Base-by-base conservation (phyloP, 2,329 filamentous ascomycete species). In the Botrytis fabae region DNA sequence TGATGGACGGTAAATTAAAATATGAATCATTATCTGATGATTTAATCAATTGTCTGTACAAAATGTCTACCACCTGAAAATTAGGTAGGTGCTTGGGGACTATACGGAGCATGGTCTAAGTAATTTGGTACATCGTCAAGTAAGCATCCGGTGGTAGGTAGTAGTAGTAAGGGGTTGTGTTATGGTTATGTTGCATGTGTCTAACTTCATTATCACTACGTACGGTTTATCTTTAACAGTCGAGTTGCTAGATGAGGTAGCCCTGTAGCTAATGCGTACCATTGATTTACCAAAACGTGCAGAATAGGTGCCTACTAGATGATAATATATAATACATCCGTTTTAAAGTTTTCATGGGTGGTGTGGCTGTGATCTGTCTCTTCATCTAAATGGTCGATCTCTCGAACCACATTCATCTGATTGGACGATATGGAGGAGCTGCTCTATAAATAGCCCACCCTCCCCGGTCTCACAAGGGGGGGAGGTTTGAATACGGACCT, bases 311-410 rank as follows among this genome's bases (percentile, higher is more conserved):
- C 54, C 54, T 59, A 14, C 48, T 59, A 32, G 54, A n/a, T 32
- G 28, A 32, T 57, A 18, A n/a, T 28, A 59, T 35, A 59, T 25
- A 38, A 61, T 38, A 40, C 32, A 61, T 61, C 59, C 32, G n/a
- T 18, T 42, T 62, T 32, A 62, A 42, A 42, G 38, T 69, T 60
- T 69, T 20, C 40, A 51, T 70, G 57, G 57, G 22, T 63, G 16
- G 28, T 70, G 59, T 51, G 59, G 59, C 69, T 70, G 42, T 54
- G 69, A 42, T 57, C 32, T 61, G 54, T 60, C 48, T 16, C 48
- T 51, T 51, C 25, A 51, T 51, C 62, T 64, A 64, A 64, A 64
- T 48, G 42, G 51, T 69, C 54, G 51, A 61, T 69, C 66, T 48
- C 25, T 64, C 10, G 16, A 64, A 46, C 40, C n/a, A 22, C 8